Percentiles rank a stretch among this genome's conserved stretches.
Evolutionary conservation across 148 eudicot species (phyloP).

Genomic region (Camellia lanceoleosa): DNA sequence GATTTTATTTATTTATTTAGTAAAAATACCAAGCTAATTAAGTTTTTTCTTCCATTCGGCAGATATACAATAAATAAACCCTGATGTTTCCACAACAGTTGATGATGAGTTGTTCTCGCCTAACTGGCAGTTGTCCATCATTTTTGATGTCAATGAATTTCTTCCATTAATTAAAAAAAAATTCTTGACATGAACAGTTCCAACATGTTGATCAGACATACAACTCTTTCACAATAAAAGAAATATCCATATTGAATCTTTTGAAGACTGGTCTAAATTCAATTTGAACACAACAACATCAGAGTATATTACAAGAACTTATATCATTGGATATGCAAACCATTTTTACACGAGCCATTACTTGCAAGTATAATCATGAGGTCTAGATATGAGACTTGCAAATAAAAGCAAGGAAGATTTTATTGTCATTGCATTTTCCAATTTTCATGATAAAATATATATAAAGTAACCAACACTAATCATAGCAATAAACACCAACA

Average conservation of each 20-base stretch:
- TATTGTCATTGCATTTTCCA: neutral
- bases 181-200: neutral
- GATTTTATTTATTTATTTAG: neutral
- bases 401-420: neutral
- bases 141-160: neutral
- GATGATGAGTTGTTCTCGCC: neutral
- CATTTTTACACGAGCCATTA: neutral
- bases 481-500: neutral
- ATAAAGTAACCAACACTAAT: neutral
- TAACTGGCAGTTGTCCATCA: neutral
- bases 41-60: neutral
- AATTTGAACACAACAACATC: neutral
- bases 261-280: neutral
- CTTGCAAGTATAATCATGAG: neutral
- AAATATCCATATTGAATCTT: slow-evolving; percentile 1
- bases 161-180: neutral
- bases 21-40: neutral
- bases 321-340: neutral
- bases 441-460: neutral
- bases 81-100: neutral
- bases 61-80: neutral
- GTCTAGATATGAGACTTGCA: neutral
- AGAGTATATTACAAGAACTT: neutral
- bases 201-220: neutral
- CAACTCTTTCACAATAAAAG: neutral